These are phyloP conservation scores for Colletotrichum filicis DNA, from an alignment of 2,329 filamentous ascomycete genomes.

Conservation along the genomic window DNA sequence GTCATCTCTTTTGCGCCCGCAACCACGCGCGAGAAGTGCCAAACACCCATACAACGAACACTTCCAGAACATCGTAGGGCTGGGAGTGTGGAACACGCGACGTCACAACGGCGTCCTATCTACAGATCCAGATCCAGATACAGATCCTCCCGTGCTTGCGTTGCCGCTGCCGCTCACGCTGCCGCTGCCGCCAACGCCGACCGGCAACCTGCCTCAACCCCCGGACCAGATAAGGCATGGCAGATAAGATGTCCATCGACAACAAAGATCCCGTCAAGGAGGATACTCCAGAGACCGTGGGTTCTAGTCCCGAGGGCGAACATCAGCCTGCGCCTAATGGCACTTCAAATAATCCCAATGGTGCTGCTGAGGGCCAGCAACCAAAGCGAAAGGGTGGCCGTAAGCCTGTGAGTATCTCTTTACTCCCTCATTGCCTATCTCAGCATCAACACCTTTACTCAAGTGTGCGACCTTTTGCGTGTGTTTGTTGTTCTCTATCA, in stretches of 20 bases:
- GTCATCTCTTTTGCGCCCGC: constrained; percentile 46
- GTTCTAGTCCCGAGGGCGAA: constrained; percentile 70
- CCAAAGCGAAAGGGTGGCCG: constrained; percentile 97
- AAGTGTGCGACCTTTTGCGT: constrained; percentile 27
- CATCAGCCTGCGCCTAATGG: constrained; percentile 46
- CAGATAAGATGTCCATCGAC: constrained; percentile 76
- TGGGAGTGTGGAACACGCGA: constrained; percentile 40
- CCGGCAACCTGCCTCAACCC: constrained; percentile 40
- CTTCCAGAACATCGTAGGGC: constrained; percentile 38
- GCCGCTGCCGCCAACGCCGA: constrained; percentile 51
- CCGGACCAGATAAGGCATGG: constrained; percentile 61
- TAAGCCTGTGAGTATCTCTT: constrained; percentile 85
- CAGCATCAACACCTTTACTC: constrained; percentile 20
- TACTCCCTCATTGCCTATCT: background rate
- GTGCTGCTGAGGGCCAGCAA: constrained; percentile 65
- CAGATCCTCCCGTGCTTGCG: constrained; percentile 26
- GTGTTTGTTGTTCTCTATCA: constrained; percentile 12
- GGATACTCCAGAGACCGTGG: constrained; percentile 70
- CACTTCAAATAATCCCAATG: constrained; percentile 42
- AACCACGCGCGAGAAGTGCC: constrained; percentile 41
- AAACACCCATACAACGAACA: constrained; percentile 48
- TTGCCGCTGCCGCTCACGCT: background rate
- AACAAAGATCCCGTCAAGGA: constrained; percentile 67
- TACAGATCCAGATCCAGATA: constrained; percentile 15
- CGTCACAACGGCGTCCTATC: constrained; percentile 49